Percentiles rank a stretch among this genome's conserved stretches.
Conservation (phyloP, 768 basidiomycete genomes). For the Suillus clintonianus region DNA sequence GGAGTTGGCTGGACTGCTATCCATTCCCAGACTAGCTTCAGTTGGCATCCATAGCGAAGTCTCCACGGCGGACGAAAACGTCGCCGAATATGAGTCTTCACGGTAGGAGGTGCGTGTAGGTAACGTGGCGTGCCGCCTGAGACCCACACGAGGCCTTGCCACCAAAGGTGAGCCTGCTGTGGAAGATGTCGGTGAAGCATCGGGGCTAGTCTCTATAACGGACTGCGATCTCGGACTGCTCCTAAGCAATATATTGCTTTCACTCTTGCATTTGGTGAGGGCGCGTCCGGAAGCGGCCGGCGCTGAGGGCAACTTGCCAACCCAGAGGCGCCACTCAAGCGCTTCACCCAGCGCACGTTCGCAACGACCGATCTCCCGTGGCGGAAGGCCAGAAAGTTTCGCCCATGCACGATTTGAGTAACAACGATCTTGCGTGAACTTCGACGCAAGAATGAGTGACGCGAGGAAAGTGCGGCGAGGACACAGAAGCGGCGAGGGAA, state of each 20-base stretch:
- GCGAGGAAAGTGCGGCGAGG: slow-evolving; percentile 89
- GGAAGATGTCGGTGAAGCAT: slow-evolving; percentile 2
- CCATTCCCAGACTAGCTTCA: neutral
- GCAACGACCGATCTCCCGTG: slow-evolving; percentile 84
- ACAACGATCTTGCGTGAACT: slow-evolving; percentile 91
- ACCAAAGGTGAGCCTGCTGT: slow-evolving; percentile 15
- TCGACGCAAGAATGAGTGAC: slow-evolving; percentile 84
- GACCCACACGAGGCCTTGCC: slow-evolving; percentile 16
- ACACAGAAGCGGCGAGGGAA: slow-evolving; percentile 84
- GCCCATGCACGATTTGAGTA: slow-evolving; percentile 96
- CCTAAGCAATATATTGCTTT: slow-evolving; percentile 34
- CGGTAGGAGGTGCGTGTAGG: slow-evolving; percentile 36
- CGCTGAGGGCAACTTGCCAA: slow-evolving; percentile 62
- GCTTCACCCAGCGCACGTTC: slow-evolving; percentile 87
- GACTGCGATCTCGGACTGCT: slow-evolving; percentile 5
- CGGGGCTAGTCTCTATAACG: neutral
- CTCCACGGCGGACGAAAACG: slow-evolving; percentile 1
- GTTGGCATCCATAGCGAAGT: slow-evolving; percentile 1
- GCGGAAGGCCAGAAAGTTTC: slow-evolving; percentile 85
- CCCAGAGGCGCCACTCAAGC: slow-evolving; percentile 91
- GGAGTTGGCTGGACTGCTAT: slow-evolving; percentile 26
- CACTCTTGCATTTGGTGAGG: slow-evolving; percentile 54
- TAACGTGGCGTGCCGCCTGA: slow-evolving; percentile 46
- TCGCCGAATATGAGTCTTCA: slow-evolving; percentile 13
- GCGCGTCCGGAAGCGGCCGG: slow-evolving; percentile 37